Evolutionary conservation across 768 basidiomycete species (phyloP).

Genomic region (Tylopilus plumbeoviolaceoides): DNA sequence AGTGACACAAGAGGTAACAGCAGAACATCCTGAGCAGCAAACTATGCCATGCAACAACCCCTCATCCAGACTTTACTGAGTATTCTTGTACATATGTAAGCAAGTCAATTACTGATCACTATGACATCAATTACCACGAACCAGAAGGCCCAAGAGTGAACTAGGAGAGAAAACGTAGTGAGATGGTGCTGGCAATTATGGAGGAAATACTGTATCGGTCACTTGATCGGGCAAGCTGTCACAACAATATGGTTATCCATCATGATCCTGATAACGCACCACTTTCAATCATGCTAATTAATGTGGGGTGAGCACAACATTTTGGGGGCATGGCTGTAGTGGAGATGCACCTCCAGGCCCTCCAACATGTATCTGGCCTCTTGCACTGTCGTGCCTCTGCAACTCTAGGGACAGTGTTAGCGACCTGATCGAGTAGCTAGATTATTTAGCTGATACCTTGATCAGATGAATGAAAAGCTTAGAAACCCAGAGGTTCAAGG

Average conservation of each 20-base stretch:
- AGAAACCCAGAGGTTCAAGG: constrained; percentile 40
- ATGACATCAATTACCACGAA: no score
- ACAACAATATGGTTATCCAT: constrained; percentile 47
- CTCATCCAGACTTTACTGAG: no score
- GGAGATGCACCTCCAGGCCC: constrained; percentile 56
- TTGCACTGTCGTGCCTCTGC: constrained; percentile 60
- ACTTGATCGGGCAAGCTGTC: no score
- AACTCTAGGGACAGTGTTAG: constrained; percentile 50
- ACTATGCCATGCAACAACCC: no score
- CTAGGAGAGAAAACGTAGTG: no score
- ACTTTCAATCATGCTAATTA: constrained; percentile 62
- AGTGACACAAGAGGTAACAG: no score
- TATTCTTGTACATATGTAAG: no score
- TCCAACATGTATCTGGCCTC: constrained; percentile 52
- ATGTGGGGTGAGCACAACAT: not conserved
- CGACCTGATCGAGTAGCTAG: not conserved
- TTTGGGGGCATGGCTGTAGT: not conserved
- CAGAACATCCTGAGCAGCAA: no score
- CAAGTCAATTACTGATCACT: no score
- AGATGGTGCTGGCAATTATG: no score
- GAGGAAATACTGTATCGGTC: no score
- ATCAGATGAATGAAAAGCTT: constrained; percentile 66
- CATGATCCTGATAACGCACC: constrained; percentile 68
- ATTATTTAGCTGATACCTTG: constrained; percentile 38
- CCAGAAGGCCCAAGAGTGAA: no score